Evolutionary conservation across 2,329 filamentous ascomycete species (phyloP).

Genomic region (Cryphonectria naterciae): DNA sequence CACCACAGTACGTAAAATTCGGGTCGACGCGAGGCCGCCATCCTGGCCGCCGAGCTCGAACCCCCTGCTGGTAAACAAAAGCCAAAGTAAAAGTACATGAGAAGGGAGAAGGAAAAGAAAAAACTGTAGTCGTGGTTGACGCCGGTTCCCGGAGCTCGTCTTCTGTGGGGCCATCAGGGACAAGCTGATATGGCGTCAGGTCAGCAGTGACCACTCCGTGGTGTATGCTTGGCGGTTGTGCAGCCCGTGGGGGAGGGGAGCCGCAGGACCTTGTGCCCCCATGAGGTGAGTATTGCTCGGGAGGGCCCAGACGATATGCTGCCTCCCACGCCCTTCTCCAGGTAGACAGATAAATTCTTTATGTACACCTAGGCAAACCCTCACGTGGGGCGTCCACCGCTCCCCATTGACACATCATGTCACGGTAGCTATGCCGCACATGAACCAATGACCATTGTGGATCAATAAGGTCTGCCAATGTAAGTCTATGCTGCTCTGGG

Average conservation of each 20-base stretch:
- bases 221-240: not conserved
- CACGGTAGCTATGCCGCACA: not conserved
- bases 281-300: not conserved
- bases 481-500: not conserved
- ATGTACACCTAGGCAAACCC: not conserved
- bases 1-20: slow-evolving; percentile 14
- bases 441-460: slow-evolving; percentile 32
- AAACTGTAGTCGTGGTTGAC: not conserved
- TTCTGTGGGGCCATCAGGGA: not conserved
- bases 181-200: not conserved
- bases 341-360: not conserved
- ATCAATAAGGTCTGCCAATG: not conserved
- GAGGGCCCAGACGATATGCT: not conserved
- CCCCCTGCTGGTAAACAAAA: not conserved
- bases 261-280: too few relatives aligned
- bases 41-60: not conserved
- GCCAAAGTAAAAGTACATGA: not conserved
- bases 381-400: not conserved
- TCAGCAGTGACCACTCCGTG: not conserved
- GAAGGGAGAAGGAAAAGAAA: not conserved
- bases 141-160: slow-evolving; percentile 1
- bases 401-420: not conserved
- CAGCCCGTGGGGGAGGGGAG: not conserved
- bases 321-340: not conserved
- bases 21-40: not conserved